phyloP scores from a whole-genome alignment of 805 yeast genomes.

The Crinitomyces ghanaensis region DNA sequence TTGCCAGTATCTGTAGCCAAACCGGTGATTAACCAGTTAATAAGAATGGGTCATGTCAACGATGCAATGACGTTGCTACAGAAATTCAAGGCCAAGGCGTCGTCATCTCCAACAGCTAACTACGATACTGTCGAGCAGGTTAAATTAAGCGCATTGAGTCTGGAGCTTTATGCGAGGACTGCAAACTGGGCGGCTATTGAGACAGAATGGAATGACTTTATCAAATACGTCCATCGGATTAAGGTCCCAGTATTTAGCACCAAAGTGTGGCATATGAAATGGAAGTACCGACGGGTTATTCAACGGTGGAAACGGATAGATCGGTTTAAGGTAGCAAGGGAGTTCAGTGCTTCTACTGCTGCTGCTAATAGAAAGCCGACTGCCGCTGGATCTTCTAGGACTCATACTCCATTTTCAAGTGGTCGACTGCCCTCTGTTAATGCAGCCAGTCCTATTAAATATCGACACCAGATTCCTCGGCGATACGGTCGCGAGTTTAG shows the following conservation, averaged over 20 bases:
- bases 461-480: slow-evolving; percentile 1
- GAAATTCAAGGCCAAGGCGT: too few relatives aligned
- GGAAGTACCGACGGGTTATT: too few relatives aligned
- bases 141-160: slow-evolving; percentile 2
- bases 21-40: slow-evolving; percentile 15
- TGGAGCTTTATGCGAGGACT: slow-evolving; percentile 5
- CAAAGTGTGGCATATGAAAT: too few relatives aligned
- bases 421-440: too few relatives aligned
- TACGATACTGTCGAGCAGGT: background rate
- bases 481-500: slow-evolving; percentile 5
- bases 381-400: too few relatives aligned
- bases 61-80: slow-evolving; percentile 17
- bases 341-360: too few relatives aligned
- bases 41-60: slow-evolving; percentile 9
- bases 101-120: background rate
- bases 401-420: too few relatives aligned
- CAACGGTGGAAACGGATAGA: too few relatives aligned
- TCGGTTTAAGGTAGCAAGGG: too few relatives aligned
- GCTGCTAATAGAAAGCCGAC: too few relatives aligned
- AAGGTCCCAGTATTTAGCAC: slow-evolving; percentile 2
- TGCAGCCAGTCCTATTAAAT: too few relatives aligned
- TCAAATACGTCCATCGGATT: background rate
- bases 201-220: slow-evolving; percentile 5
- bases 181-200: slow-evolving; percentile 8
- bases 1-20: slow-evolving; percentile 18